Evolutionary conservation across 306 rosid genomes (phyloP).

Genomic region (Abrus precatorius): DNA sequence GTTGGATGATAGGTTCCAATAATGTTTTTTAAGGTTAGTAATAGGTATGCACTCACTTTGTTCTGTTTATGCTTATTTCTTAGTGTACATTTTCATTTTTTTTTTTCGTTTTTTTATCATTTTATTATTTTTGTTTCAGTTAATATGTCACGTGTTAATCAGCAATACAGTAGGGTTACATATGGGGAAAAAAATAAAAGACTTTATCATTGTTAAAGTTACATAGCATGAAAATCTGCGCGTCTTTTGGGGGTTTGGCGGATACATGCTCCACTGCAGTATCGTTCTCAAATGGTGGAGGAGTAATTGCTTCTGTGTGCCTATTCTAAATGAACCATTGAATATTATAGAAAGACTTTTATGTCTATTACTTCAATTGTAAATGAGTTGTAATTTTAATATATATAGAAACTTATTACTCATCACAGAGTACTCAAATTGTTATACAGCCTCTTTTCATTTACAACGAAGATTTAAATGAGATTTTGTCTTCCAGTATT

Average conservation of each 20-base stretch:
- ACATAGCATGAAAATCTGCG: constrained; percentile 9
- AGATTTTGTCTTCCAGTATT: background rate
- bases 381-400: constrained; percentile 36
- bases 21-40: background rate
- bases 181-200: background rate
- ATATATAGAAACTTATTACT: constrained; percentile 1
- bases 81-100: background rate
- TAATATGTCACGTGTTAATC: constrained; percentile 2
- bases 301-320: constrained; percentile 14
- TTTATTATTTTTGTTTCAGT: constrained; percentile 34
- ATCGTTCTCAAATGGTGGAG: background rate
- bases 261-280: background rate
- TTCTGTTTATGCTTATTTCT: constrained; percentile 21
- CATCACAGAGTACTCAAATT: background rate
- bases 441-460: background rate
- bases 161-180: background rate
- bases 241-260: constrained; percentile 15
- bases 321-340: constrained; percentile 8
- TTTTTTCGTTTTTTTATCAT: background rate
- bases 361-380: constrained; percentile 14
- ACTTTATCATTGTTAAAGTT: background rate
- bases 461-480: constrained; percentile 4
- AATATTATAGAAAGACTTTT: background rate
- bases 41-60: background rate
- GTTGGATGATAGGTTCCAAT: constrained; percentile 45